Percentiles rank a stretch among this genome's conserved stretches.
phyloP scores from a whole-genome alignment of 371 early-diverging fungal genomes.

The Apophysomyces sp. region DNA sequence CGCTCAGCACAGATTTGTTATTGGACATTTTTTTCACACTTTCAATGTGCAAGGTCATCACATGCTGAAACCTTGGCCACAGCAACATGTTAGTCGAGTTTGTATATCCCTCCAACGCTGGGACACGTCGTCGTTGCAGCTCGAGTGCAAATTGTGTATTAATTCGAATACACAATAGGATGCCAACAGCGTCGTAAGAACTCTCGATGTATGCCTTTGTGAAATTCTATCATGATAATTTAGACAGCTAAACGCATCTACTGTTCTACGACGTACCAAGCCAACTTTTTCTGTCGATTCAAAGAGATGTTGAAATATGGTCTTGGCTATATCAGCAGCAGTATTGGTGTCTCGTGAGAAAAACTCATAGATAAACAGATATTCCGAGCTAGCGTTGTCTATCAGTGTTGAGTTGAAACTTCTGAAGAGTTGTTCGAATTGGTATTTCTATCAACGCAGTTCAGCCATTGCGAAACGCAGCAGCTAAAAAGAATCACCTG shows the following conservation, averaged over 20 bases:
- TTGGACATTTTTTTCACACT: constrained; percentile 72
- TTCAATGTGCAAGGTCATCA: constrained; percentile 87
- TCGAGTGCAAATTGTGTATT: constrained; percentile 80
- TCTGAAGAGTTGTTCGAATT: constrained; percentile 80
- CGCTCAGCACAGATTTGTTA: constrained; percentile 49
- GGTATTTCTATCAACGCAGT: constrained; percentile 51
- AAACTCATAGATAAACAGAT: constrained; percentile 85
- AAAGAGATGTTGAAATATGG: constrained; percentile 72
- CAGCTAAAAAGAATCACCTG: constrained; percentile 38
- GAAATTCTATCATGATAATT: constrained; percentile 42
- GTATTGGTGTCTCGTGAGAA: constrained; percentile 64
- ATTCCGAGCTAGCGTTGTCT: constrained; percentile 93
- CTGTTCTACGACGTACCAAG: constrained; percentile 41
- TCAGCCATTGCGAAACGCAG: not conserved
- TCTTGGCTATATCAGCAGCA: constrained; percentile 45
- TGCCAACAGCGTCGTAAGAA: constrained; percentile 86
- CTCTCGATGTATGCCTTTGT: constrained; percentile 70
- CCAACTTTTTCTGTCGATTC: constrained; percentile 81
- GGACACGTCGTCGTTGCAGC: constrained; percentile 78
- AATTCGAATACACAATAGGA: constrained; percentile 85
- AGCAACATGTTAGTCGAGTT: constrained; percentile 87
- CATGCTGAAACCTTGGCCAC: constrained; percentile 89
- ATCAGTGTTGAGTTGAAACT: constrained; percentile 83
- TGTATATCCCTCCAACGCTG: constrained; percentile 79
- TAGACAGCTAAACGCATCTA: not conserved